These are phyloP conservation scores for Obba rivulosa DNA, from an alignment of 768 basidiomycete species.

Conservation along the genomic window DNA sequence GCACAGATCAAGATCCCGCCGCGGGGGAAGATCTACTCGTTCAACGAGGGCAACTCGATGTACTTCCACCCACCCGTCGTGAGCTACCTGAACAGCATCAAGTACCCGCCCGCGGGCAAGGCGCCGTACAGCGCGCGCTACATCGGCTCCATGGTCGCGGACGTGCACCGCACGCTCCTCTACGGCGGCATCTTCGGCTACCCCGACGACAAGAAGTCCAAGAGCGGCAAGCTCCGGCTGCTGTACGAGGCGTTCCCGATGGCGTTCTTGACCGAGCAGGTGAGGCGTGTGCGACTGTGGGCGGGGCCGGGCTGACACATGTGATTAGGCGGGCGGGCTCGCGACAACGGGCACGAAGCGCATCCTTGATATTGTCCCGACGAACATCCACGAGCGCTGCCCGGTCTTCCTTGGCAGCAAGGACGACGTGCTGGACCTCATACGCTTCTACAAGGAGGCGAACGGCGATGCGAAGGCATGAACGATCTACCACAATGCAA, in stretches of 20 bases:
- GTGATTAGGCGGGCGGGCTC: constrained; percentile 80
- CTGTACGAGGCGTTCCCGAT: constrained; percentile 98
- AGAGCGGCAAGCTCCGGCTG: constrained; percentile 89
- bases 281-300: constrained; percentile 24
- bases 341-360: constrained; percentile 94
- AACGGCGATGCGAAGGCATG: constrained; percentile 14
- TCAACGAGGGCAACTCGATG: constrained; percentile 98
- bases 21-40: constrained; percentile 98
- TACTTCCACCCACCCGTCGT: constrained; percentile 84
- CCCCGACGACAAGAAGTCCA: constrained; percentile 96
- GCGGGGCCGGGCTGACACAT: constrained; percentile 10
- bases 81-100: constrained; percentile 86
- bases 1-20: constrained; percentile 85
- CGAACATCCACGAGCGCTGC: constrained; percentile 84
- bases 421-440: constrained; percentile 88
- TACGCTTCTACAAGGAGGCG: constrained; percentile 69
- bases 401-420: constrained; percentile 90
- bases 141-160: constrained; percentile 99
- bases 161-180: constrained; percentile 92
- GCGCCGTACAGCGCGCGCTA: constrained; percentile 87
- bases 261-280: constrained; percentile 93
- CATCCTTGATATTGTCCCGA: constrained; percentile 88
- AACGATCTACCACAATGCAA: too few species aligned
- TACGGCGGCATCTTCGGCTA: constrained; percentile 99
- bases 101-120: constrained; percentile 75